Conservation (phyloP, 768 basidiomycete genomes). For the Kwoniella dejecticola region DNA sequence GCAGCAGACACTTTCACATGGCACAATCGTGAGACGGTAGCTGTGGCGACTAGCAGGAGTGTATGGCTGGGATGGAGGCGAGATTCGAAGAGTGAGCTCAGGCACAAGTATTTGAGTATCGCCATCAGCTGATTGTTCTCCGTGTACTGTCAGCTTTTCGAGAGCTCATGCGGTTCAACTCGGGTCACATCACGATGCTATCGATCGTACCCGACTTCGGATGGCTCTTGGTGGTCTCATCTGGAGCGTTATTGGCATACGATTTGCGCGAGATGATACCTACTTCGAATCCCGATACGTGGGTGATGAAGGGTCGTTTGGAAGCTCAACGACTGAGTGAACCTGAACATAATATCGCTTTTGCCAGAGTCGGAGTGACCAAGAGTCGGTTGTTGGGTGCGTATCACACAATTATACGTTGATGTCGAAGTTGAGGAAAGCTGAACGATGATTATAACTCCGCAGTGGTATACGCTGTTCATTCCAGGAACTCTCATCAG, state of each 20-base stretch:
- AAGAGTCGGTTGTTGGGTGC: constrained; percentile 43
- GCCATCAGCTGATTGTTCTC: neutral
- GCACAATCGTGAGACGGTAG: constrained; percentile 42
- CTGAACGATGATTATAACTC: too few species aligned
- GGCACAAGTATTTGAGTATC: neutral
- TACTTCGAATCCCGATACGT: constrained; percentile 42
- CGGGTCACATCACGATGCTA: constrained; percentile 30
- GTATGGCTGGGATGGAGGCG: constrained; percentile 46
- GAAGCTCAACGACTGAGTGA: constrained; percentile 30
- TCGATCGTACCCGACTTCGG: constrained; percentile 44
- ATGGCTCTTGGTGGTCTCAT: constrained; percentile 38
- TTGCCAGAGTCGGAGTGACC: constrained; percentile 38
- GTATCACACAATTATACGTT: neutral
- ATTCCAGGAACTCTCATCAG: constrained; percentile 38
- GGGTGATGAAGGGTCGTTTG: constrained; percentile 21
- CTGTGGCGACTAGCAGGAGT: constrained; percentile 30
- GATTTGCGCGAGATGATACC: constrained; percentile 42
- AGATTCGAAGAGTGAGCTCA: constrained; percentile 27
- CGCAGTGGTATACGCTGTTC: constrained; percentile 37
- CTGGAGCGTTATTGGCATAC: constrained; percentile 32
- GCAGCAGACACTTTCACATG: constrained; percentile 42
- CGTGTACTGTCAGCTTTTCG: constrained; percentile 30
- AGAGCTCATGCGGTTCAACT: constrained; percentile 33
- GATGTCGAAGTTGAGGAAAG: too few species aligned
- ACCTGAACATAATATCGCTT: constrained; percentile 30